Evolutionary conservation across 257 asterid species (phyloP), one percentile per base, ranked within the genome.

Genomic region (Petunia axillaris): DNA sequence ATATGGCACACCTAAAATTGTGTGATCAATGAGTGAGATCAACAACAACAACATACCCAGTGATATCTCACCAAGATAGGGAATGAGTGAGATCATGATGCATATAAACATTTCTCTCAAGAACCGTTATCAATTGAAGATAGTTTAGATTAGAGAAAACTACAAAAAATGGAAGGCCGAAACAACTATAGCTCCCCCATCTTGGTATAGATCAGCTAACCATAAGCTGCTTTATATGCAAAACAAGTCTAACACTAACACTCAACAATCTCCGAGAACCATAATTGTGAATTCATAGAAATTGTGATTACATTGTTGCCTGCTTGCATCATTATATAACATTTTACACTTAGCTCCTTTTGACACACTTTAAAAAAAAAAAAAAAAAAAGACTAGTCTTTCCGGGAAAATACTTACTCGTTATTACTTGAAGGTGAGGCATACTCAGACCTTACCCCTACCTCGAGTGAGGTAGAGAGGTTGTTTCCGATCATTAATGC

Each of bases 1-100:
- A 92, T 89, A 95, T 95, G 75, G 99, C 97, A 79, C 94, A 88
- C 97, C 99, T 95, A 83, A 68, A 77, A 88, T 78, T 77, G 74
- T 76, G 80, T 75, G 64, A 85, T 73, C 81, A 81, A 73, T 82
- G 82, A 77, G 77, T 83, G 41, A 77, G 68, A 15, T 62, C 37
- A 55, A 80, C 13, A 70, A 55, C 7, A 85, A 16, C 64, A 58
- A 58, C 25, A 58, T 58, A 16, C 25, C 25, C 25, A 25, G 25
- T 25, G 25, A 25, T 25, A 25, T 25, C 25, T 25, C 25, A 25
- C 25, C 64, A 73, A 9, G 2, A 58, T 11, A 75, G 58, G 43
- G 4, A 81, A 73, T 82, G 82, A 77, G 77, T 83, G 25, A 59
- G 44, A 15, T 25, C 43, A 41, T 37, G 58, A 52, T 48, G 64